These are phyloP conservation scores for Pinus tabuliformis DNA, from an alignment of 75 land plant genomes.

Conservation along the genomic window DNA sequence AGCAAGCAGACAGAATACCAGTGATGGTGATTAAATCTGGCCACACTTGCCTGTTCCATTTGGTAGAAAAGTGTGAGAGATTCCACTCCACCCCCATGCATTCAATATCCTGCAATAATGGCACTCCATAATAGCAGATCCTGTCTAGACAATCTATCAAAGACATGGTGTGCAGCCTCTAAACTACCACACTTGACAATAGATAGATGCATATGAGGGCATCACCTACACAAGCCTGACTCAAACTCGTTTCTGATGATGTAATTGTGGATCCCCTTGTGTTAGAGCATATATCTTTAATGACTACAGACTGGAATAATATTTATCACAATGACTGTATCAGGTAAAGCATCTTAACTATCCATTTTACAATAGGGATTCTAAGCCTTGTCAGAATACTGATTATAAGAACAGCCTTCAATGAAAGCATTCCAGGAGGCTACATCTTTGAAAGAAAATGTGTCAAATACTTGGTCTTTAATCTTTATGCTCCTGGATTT, in stretches of 20 bases:
- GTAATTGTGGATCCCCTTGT: slow-evolving; percentile 46
- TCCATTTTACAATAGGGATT: not conserved
- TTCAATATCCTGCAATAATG: slow-evolving; percentile 37
- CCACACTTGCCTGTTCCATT: slow-evolving; percentile 24
- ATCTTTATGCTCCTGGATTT: slow-evolving; percentile 9
- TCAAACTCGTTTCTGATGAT: slow-evolving; percentile 21
- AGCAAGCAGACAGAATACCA: not conserved
- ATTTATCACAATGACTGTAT: slow-evolving; percentile 18
- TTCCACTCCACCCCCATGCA: slow-evolving; percentile 29
- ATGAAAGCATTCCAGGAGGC: slow-evolving; percentile 17
- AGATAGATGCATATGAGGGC: slow-evolving; percentile 63
- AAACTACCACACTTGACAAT: slow-evolving; percentile 53
- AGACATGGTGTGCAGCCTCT: slow-evolving; percentile 19
- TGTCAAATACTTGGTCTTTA: slow-evolving; percentile 10
- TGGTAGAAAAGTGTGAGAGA: slow-evolving; percentile 28
- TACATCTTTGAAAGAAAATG: not conserved
- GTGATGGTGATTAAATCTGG: slow-evolving; percentile 26
- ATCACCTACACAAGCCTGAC: slow-evolving; percentile 27
- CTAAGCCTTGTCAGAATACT: not conserved
- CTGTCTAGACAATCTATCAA: slow-evolving; percentile 31
- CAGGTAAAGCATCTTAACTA: slow-evolving; percentile 3
- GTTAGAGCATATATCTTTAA: slow-evolving; percentile 30
- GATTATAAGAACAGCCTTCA: slow-evolving; percentile 5
- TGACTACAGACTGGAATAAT: slow-evolving; percentile 34
- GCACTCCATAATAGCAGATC: slow-evolving; percentile 50